Conservation (phyloP, 192 early-diverging fungal species). For the Dissophora globulifera region DNA sequence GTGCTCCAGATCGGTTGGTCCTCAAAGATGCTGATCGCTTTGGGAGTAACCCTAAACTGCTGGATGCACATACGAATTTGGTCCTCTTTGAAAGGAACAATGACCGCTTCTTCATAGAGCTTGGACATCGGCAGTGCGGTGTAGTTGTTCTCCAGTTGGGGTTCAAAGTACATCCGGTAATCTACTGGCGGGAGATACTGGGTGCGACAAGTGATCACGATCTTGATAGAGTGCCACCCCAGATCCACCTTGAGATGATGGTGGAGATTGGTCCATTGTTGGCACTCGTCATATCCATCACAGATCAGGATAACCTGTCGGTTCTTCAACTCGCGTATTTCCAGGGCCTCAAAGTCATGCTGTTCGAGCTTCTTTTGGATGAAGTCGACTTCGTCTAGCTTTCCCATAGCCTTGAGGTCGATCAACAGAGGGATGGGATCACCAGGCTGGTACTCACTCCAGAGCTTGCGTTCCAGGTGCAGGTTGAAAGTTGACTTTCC, state of each 20-base stretch:
- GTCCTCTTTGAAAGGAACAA: not conserved
- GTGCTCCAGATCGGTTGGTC: not conserved
- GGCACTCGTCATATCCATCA: constrained; percentile 7
- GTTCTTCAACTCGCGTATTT: constrained; percentile 1
- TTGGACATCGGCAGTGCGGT: no score
- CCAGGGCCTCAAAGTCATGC: not conserved
- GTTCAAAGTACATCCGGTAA: not conserved
- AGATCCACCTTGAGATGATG: not conserved
- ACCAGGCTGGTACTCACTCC: not conserved
- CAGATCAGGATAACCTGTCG: not conserved
- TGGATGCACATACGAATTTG: not conserved
- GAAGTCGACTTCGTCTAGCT: not conserved
- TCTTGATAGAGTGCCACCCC: not conserved
- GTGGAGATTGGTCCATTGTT: not conserved
- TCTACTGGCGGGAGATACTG: not conserved
- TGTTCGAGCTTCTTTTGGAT: not conserved
- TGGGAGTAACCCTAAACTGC: not conserved
- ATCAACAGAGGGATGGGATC: not conserved
- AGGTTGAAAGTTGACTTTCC: constrained; percentile 7
- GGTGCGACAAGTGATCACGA: constrained; percentile 1
- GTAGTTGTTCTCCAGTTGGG: not conserved
- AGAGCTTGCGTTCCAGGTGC: not conserved
- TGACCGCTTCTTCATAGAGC: constrained; percentile 6
- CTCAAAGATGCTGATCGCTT: not conserved
- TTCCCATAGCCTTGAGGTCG: constrained; percentile 1